These are phyloP conservation scores for Zymoseptoria crescenta DNA, from an alignment of 2,329 filamentous ascomycete species.

Conservation along the genomic window DNA sequence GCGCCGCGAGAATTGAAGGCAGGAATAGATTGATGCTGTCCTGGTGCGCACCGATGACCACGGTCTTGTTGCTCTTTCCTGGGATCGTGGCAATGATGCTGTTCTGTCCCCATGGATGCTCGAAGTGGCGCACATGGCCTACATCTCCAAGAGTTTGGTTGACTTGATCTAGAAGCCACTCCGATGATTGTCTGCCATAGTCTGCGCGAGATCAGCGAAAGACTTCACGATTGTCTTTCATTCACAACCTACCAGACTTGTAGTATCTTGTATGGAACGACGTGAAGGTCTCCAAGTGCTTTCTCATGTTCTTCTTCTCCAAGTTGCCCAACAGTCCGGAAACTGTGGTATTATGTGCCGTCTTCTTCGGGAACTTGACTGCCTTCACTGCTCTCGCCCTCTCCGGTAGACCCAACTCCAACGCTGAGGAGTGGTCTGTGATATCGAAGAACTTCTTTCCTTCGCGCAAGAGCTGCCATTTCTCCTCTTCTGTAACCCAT, in stretches of 20 bases:
- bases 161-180: constrained; percentile 75
- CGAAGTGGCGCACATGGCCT: constrained; percentile 65
- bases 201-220: constrained; percentile 36
- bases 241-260: constrained; percentile 42
- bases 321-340: constrained; percentile 60
- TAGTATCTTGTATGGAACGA: constrained; percentile 78
- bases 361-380: constrained; percentile 59
- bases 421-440: constrained; percentile 58
- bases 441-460: constrained; percentile 93
- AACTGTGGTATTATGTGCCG: constrained; percentile 58
- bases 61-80: constrained; percentile 72
- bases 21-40: constrained; percentile 93
- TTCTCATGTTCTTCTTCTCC: constrained; percentile 65
- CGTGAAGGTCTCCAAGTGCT: constrained; percentile 70
- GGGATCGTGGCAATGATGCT: constrained; percentile 89
- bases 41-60: constrained; percentile 68
- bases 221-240: neutral
- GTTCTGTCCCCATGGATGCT: constrained; percentile 77
- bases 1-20: constrained; percentile 73
- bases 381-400: constrained; percentile 27
- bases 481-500: constrained; percentile 91
- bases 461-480: constrained; percentile 78
- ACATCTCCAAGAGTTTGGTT: constrained; percentile 68
- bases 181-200: constrained; percentile 73
- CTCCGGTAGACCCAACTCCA: constrained; percentile 1